Evolutionary conservation across 2,329 filamentous ascomycete species (phyloP), one percentile per base, ranked within the genome.

Genomic region (Botryotinia calthae): DNA sequence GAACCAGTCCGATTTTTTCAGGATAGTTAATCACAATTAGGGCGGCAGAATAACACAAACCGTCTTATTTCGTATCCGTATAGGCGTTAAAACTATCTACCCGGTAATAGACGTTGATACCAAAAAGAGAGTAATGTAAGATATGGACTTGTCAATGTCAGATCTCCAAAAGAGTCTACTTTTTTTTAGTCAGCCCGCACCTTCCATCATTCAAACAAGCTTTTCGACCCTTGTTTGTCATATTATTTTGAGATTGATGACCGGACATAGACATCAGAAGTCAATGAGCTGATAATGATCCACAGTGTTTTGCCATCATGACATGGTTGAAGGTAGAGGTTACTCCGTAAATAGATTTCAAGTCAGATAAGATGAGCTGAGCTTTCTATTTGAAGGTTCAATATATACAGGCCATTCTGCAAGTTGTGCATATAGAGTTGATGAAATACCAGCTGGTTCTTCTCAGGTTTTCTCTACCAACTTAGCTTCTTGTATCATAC

Each of bases 331-430:
- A 54, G 63, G 31, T 61, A 68, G 14, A 68, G 48, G 48, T 67
- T 72, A 72, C 70, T 72, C 70, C 70, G 70, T 72, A 72, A 67
- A 61, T 40, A 46, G 70, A 68, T 72, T 72, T 61, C 63, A 68
- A 72, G 68, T 72, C 70, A 59, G 31, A 48, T 51, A 9, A 72
- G 54, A 61, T 46, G 37, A 68, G 70, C 63, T 72, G 63, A 68
- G 56, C 54, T 61, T 42, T 25, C 14, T 5, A 37, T 71, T 40
- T 72, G 54, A 42, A 59, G 1, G 61, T 61, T 58, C 14, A 68
- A 34, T 72, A 72, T 48, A 68, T 34, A 56, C 40, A 61, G 20
- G 31, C 31, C 28, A 25, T 37, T 16, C 42, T 40, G 16, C 70
- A 61, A 72, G 31, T 58, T 44, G 54, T 68, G 70, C 42, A 68